Percentiles rank a stretch among this genome's conserved stretches.
Evolutionary conservation across 1,284 basidiomycete species (phyloP).

Genomic region (Trichosporon coremiiforme): DNA sequence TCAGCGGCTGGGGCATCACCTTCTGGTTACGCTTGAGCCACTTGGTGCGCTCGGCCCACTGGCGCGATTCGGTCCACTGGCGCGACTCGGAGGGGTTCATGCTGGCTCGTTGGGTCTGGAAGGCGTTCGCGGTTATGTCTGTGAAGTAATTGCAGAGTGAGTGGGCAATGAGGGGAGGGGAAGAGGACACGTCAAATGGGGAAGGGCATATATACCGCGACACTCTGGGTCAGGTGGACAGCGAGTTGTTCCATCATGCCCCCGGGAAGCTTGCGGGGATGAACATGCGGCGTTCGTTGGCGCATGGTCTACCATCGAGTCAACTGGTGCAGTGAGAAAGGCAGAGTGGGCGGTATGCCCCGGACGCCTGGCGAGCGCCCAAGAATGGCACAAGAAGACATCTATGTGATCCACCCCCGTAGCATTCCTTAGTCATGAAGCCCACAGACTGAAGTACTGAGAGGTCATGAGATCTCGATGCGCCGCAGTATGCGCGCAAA

Average conservation of each 20-base stretch:
- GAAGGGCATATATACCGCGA: not conserved
- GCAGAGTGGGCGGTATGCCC: slow-evolving; percentile 5
- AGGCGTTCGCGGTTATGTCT: slow-evolving; percentile 12
- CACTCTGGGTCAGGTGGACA: not conserved
- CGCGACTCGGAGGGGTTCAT: slow-evolving; percentile 17
- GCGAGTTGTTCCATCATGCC: not conserved
- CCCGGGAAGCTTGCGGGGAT: no score
- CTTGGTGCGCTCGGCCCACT: slow-evolving; percentile 16
- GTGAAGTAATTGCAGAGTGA: not conserved
- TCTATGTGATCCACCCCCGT: not conserved
- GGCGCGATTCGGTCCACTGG: slow-evolving; percentile 18
- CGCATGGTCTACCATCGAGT: not conserved
- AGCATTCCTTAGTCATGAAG: slow-evolving; percentile 8
- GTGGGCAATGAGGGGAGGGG: not conserved
- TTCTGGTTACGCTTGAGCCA: slow-evolving; percentile 12
- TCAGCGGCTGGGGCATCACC: not conserved
- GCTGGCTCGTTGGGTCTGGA: not conserved
- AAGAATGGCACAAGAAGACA: no score
- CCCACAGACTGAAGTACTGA: not conserved
- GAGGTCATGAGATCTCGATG: not conserved
- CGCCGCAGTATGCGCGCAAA: slow-evolving; percentile 1
- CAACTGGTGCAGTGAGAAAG: not conserved
- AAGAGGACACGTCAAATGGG: not conserved
- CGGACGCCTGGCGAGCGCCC: no score
- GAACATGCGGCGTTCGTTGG: not conserved